A percentile compares a stretch with the other conserved stretches of the same genome.
These are phyloP conservation scores for Vigna unguiculata DNA, from an alignment of 306 rosid genomes.

Conservation along the genomic window DNA sequence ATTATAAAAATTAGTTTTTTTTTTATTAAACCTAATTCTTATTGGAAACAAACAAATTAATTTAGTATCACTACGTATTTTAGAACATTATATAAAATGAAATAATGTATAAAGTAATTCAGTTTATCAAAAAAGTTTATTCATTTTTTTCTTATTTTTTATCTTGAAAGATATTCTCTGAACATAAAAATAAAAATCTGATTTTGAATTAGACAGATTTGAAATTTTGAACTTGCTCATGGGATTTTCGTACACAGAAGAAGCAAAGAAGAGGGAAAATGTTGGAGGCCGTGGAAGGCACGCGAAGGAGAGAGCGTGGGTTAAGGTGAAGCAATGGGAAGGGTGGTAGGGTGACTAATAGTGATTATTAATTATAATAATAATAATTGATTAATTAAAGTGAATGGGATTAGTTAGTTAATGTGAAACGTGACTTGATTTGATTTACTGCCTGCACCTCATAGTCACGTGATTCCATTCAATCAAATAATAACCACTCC, in stretches of 20 bases:
- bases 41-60: neutral
- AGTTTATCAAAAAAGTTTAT: no score
- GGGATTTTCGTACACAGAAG: neutral
- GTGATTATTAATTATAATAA: neutral
- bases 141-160: no score
- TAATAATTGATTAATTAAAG: neutral
- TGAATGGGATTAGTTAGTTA: slow-evolving; percentile 1
- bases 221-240: neutral
- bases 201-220: neutral
- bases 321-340: neutral
- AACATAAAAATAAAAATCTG: neutral
- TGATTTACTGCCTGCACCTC: neutral
- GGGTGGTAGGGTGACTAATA: neutral
- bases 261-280: neutral
- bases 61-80: no score
- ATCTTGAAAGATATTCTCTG: no score
- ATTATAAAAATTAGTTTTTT: no score
- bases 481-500: slow-evolving; percentile 40
- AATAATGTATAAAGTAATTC: neutral
- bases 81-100: neutral
- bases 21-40: neutral
- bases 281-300: neutral
- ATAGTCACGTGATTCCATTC: slow-evolving; percentile 42
- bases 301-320: slow-evolving; percentile 34
- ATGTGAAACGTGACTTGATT: slow-evolving; percentile 1